These are phyloP conservation scores for Globisporangium viniferum DNA, from an alignment of 352 stramenopile species.

Conservation along the genomic window DNA sequence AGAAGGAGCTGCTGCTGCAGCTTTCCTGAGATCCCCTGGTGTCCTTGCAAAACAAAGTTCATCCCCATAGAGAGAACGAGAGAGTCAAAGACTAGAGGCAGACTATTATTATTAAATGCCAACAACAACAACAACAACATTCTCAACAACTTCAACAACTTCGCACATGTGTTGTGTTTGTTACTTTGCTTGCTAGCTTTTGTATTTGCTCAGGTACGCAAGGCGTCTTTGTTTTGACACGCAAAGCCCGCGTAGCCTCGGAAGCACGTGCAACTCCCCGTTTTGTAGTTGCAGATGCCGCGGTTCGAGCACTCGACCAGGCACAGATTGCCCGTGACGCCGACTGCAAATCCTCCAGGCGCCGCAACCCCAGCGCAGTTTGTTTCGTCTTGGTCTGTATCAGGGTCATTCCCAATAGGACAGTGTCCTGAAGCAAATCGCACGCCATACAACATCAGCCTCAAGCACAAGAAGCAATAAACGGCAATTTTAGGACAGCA, in stretches of 20 bases:
- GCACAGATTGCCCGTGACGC: constrained; percentile 78
- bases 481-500: neutral
- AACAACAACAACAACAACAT: neutral
- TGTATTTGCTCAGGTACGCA: constrained; percentile 19
- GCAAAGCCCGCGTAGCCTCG: constrained; percentile 62
- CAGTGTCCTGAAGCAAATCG: constrained; percentile 50
- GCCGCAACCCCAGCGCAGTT: constrained; percentile 56
- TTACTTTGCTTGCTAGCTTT: neutral
- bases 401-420: constrained; percentile 78
- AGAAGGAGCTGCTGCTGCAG: constrained; percentile 81
- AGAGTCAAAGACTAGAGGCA: constrained; percentile 5
- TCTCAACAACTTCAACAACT: neutral
- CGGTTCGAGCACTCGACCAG: constrained; percentile 92
- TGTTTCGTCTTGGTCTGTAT: constrained; percentile 66
- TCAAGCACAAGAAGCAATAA: neutral
- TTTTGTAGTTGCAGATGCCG: constrained; percentile 87
- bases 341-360: constrained; percentile 34
- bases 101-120: constrained; percentile 10
- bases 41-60: neutral
- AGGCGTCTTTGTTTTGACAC: constrained; percentile 42
- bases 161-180: neutral
- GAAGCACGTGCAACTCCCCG: constrained; percentile 87
- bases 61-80: constrained; percentile 2
- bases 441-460: neutral
- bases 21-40: constrained; percentile 24